Conservation (phyloP, 1,284 basidiomycete species). For the Volvariella surrecta region DNA sequence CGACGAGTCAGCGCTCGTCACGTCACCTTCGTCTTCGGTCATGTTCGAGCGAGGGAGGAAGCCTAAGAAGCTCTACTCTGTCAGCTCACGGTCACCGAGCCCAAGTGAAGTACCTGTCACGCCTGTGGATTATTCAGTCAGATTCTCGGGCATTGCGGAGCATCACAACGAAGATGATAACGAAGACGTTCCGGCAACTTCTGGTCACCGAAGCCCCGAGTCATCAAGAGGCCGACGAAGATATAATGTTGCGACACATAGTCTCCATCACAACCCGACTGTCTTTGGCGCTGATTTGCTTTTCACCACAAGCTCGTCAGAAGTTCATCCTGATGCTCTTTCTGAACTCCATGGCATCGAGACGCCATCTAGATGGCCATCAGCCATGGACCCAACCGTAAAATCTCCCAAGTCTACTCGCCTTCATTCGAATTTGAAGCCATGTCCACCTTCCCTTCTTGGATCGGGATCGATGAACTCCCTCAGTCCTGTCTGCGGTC, state of each 20-base stretch:
- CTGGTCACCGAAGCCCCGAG: conserved; percentile 11
- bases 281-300: conserved; percentile 11
- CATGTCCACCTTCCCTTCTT: no score
- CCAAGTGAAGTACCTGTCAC: conserved; percentile 30
- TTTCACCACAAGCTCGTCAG: conserved; percentile 1
- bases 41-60: conserved; percentile 30
- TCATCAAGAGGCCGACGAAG: conserved; percentile 14
- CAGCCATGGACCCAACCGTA: no score
- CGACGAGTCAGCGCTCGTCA: conserved; percentile 18
- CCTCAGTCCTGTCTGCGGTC: no score
- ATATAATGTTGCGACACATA: conserved; percentile 7
- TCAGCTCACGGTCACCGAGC: conserved; percentile 27
- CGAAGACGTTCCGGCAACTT: neutral
- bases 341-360: no score
- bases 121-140: conserved; percentile 20
- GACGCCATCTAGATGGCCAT: no score
- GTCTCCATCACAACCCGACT: conserved; percentile 3
- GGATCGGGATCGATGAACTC: no score
- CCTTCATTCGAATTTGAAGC: no score
- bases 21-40: conserved; percentile 17
- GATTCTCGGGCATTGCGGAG: conserved; percentile 8
- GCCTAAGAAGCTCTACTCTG: conserved; percentile 19
- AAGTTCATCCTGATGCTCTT: no score
- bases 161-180: neutral
- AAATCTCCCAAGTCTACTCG: no score